Conservation (phyloP, 2,329 filamentous ascomycete genomes). For the Claviceps pusilla region DNA sequence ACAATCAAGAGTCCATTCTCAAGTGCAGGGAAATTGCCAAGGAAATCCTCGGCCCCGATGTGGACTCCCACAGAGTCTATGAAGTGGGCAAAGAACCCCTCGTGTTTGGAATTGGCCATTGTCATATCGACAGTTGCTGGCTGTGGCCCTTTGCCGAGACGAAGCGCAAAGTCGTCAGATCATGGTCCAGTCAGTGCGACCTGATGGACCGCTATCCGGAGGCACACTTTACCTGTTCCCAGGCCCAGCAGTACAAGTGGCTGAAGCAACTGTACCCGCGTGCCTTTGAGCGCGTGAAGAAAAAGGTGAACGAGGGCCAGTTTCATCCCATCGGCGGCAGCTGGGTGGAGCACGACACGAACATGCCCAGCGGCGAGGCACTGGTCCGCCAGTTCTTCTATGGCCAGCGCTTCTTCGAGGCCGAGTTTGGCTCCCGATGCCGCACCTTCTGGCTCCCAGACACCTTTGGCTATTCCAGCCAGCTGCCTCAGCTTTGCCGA, state of each 20-base stretch:
- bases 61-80: slow-evolving; percentile 77
- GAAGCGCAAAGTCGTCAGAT: slow-evolving; percentile 86
- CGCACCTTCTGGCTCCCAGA: slow-evolving; percentile 95
- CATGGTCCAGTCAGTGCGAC: slow-evolving; percentile 93
- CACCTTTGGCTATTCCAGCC: slow-evolving; percentile 92
- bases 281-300: slow-evolving; percentile 79
- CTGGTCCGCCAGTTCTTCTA: slow-evolving; percentile 89
- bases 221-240: slow-evolving; percentile 79
- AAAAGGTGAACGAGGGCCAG: slow-evolving; percentile 74
- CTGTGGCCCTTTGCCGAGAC: slow-evolving; percentile 97
- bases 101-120: slow-evolving; percentile 84
- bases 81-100: slow-evolving; percentile 57
- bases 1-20: slow-evolving; percentile 61
- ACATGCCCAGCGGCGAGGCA: slow-evolving; percentile 89
- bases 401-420: slow-evolving; percentile 88
- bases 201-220: slow-evolving; percentile 92
- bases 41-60: slow-evolving; percentile 64
- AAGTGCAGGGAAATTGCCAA: slow-evolving; percentile 70
- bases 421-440: slow-evolving; percentile 75
- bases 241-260: slow-evolving; percentile 98
- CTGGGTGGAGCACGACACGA: slow-evolving; percentile 98
- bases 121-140: slow-evolving; percentile 97
- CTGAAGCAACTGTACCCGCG: slow-evolving; percentile 77
- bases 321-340: slow-evolving; percentile 95
- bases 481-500: slow-evolving; percentile 84